Conservation (phyloP, 441 rosid genomes). For the Theobroma grandiflorum region DNA sequence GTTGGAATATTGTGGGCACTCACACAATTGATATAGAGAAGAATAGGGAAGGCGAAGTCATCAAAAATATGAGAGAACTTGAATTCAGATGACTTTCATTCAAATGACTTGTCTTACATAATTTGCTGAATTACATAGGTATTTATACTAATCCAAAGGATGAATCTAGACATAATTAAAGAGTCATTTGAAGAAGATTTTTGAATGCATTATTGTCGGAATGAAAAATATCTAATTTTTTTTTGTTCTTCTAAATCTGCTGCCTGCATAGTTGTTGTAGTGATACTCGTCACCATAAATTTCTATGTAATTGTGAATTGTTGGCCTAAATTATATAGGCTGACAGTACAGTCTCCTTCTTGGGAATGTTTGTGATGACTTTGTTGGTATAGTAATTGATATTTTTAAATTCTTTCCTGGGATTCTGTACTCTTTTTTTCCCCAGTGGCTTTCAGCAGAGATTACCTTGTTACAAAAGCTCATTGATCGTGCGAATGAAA, state of each 20-base stretch:
- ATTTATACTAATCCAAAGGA: too few species aligned
- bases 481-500: conserved; percentile 84
- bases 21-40: too few species aligned
- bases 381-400: conserved; percentile 16
- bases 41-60: too few species aligned
- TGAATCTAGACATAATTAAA: too few species aligned
- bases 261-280: not conserved
- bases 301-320: not conserved
- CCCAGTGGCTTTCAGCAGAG: conserved; percentile 84
- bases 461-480: conserved; percentile 61
- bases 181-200: not conserved
- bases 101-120: too few species aligned
- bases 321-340: not conserved
- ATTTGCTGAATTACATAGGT: too few species aligned
- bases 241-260: conserved; percentile 1
- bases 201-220: not conserved
- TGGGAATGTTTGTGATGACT: conserved; percentile 13
- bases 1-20: too few species aligned
- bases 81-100: too few species aligned
- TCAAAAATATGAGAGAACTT: too few species aligned
- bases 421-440: not conserved
- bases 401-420: conserved; percentile 29
- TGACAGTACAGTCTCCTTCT: conserved; percentile 22
- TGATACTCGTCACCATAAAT: not conserved
- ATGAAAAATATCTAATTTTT: not conserved